Conservation (phyloP, 225 moss, liverwort and hornwort genomes). For the Lunularia cruciata region DNA sequence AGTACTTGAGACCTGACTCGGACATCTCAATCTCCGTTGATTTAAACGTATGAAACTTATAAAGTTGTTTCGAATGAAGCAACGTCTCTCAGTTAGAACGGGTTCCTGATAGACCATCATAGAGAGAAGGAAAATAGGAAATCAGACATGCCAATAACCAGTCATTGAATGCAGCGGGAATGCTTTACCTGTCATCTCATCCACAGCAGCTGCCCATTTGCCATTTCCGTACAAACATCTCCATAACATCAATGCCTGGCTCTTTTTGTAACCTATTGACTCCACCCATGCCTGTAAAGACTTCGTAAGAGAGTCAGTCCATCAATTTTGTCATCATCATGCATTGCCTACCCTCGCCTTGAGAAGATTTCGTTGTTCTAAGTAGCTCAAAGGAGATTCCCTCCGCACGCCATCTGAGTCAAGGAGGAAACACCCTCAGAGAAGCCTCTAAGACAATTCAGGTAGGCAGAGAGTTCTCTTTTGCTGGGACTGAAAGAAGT, state of each 20-base stretch:
- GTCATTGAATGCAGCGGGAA: neutral
- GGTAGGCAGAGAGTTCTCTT: no score
- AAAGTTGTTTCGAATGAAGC: no score
- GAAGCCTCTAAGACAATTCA: no score
- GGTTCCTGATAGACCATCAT: no score
- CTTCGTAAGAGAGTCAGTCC: no score
- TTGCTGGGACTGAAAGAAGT: no score
- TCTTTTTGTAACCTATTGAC: conserved; percentile 62
- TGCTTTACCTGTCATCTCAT: conserved; percentile 43
- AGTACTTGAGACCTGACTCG: no score
- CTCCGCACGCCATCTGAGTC: neutral
- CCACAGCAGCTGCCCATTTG: conserved; percentile 63
- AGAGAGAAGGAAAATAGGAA: neutral
- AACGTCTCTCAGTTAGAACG: no score
- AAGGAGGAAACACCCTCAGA: no score
- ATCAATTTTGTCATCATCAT: no score
- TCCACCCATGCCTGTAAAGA: conserved; percentile 60
- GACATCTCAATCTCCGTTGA: no score
- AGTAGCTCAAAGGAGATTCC: neutral
- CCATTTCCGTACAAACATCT: conserved; percentile 64
- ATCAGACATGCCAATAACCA: neutral
- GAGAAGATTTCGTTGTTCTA: neutral
- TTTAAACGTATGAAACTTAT: no score
- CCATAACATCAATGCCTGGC: conserved; percentile 66
- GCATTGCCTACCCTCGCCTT: neutral